These are phyloP conservation scores for Rhizopogon rudus DNA, from an alignment of 768 basidiomycete genomes.

Conservation along the genomic window DNA sequence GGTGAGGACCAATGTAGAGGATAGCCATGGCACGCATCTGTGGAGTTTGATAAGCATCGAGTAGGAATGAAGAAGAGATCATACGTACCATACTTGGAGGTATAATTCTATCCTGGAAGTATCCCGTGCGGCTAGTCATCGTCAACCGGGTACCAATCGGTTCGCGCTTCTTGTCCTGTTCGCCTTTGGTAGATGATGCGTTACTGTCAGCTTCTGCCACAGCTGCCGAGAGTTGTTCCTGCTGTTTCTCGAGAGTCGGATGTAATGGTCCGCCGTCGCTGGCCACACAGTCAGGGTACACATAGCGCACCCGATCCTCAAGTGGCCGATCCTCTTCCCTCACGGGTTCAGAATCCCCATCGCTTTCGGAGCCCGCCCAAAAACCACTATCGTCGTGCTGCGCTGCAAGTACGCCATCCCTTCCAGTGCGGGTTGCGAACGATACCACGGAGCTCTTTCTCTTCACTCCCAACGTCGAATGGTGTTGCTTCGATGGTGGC, in stretches of 20 bases:
- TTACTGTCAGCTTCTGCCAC: conserved; percentile 46
- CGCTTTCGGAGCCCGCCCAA: conserved; percentile 50
- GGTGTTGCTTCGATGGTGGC: conserved; percentile 5
- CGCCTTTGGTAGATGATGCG: conserved; percentile 29
- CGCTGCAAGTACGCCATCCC: neutral
- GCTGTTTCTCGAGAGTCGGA: conserved; percentile 41
- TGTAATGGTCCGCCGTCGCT: conserved; percentile 16
- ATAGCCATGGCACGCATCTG: conserved; percentile 99
- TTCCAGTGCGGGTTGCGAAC: conserved; percentile 8
- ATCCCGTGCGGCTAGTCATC: conserved; percentile 93
- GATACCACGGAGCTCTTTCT: conserved; percentile 25
- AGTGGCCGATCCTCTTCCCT: conserved; percentile 75
- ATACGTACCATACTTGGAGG: conserved; percentile 90
- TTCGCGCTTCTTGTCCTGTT: conserved; percentile 34
- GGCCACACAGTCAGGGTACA: conserved; percentile 30
- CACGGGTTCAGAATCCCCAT: conserved; percentile 38
- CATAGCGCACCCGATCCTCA: conserved; percentile 64
- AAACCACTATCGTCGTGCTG: conserved; percentile 41
- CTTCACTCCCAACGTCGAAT: conserved; percentile 18
- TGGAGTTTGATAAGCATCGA: conserved; percentile 1
- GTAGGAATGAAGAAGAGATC: neutral
- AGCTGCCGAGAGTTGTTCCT: conserved; percentile 47
- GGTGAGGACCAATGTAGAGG: conserved; percentile 90
- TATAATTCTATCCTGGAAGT: conserved; percentile 91
- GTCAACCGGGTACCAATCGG: conserved; percentile 85